Evolutionary conservation across 2,329 filamentous ascomycete species (phyloP).

Genomic region (Anthostomella pinea): DNA sequence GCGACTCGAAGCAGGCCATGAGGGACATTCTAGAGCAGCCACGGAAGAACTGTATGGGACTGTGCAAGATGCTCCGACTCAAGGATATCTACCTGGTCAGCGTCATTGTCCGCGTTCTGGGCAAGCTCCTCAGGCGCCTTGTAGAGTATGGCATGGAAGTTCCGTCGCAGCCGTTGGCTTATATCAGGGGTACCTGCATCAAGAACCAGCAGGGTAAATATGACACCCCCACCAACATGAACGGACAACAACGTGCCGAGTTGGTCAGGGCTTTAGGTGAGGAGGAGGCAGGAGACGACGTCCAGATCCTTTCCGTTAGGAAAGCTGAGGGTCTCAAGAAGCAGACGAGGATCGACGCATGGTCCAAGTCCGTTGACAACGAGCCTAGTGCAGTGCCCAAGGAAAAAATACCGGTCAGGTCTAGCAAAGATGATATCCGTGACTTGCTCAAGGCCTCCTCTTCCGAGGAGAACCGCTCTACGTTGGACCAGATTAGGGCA

Average conservation of each 20-base stretch:
- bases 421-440: conserved; percentile 46
- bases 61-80: conserved; percentile 86
- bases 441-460: conserved; percentile 44
- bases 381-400: conserved; percentile 17
- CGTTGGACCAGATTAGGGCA: conserved; percentile 46
- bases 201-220: conserved; percentile 55
- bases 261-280: conserved; percentile 63
- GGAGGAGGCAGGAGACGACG: conserved; percentile 49
- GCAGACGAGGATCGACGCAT: conserved; percentile 60
- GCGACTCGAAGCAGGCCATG: conserved; percentile 34
- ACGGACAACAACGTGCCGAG: conserved; percentile 79
- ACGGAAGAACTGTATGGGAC: conserved; percentile 59
- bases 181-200: conserved; percentile 66
- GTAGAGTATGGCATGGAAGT: conserved; percentile 73
- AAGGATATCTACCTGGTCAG: conserved; percentile 83
- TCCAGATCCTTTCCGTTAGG: conserved; percentile 46
- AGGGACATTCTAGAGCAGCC: conserved; percentile 60
- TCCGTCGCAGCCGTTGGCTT: conserved; percentile 54
- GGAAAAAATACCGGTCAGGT: conserved; percentile 24
- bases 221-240: conserved; percentile 73
- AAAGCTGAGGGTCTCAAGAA: conserved; percentile 43
- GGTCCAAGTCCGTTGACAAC: conserved; percentile 52
- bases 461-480: conserved; percentile 42
- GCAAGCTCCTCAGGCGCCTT: conserved; percentile 80
- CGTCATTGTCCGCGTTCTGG: conserved; percentile 77